phyloP scores from a whole-genome alignment of 148 eudicot genomes.

The Rhododendron ferrugineum region DNA sequence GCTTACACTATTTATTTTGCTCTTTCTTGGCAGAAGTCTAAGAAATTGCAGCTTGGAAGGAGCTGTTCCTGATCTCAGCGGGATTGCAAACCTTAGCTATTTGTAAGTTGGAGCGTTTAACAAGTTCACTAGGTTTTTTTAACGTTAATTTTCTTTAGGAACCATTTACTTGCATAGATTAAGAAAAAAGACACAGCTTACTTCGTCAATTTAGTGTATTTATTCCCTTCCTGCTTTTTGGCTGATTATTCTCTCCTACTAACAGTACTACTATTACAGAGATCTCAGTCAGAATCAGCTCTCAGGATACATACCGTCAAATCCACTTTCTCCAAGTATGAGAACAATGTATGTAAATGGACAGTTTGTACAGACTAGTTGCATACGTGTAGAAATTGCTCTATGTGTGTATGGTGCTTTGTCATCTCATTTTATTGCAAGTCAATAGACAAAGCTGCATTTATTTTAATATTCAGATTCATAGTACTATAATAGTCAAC shows the following conservation, averaged over 20 bases:
- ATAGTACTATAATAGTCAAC: background rate
- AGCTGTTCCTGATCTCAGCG: slow-evolving; percentile 68
- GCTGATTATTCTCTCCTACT: background rate
- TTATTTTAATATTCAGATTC: background rate
- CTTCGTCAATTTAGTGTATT: background rate
- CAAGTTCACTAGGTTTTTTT: background rate
- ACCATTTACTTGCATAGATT: background rate
- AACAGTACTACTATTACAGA: slow-evolving; percentile 30
- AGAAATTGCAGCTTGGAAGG: slow-evolving; percentile 82
- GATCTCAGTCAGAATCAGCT: slow-evolving; percentile 78
- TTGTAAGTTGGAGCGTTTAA: slow-evolving; percentile 45
- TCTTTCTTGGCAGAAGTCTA: slow-evolving; percentile 62
- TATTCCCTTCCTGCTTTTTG: background rate
- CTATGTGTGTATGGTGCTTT: background rate
- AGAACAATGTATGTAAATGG: slow-evolving; percentile 66
- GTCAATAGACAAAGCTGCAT: background rate
- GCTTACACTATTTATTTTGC: slow-evolving; percentile 8
- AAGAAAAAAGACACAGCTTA: background rate
- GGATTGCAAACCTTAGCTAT: slow-evolving; percentile 52
- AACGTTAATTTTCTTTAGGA: background rate
- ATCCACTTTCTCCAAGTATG: slow-evolving; percentile 53
- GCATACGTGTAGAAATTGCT: background rate
- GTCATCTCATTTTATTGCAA: background rate
- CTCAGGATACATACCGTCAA: slow-evolving; percentile 60
- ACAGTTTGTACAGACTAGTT: background rate